These are phyloP conservation scores for Heimioporus sp. DNA, from an alignment of 768 basidiomycete genomes.

Conservation along the genomic window DNA sequence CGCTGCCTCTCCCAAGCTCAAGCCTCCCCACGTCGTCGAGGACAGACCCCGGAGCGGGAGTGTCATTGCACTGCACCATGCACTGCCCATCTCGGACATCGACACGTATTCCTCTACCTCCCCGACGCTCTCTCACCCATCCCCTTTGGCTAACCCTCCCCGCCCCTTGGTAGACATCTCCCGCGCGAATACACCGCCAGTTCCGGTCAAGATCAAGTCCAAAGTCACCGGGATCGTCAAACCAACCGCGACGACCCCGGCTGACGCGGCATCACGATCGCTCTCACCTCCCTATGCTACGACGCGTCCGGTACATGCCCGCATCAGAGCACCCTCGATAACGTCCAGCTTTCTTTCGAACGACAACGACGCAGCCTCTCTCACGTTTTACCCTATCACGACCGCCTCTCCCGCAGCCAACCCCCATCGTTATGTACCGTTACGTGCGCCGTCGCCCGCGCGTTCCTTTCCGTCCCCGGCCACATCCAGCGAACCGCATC, in stretches of 20 bases:
- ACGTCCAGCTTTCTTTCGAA: slow-evolving; percentile 26
- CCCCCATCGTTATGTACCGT: slow-evolving; percentile 50
- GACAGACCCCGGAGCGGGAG: slow-evolving; percentile 34
- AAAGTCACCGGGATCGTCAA: slow-evolving; percentile 55
- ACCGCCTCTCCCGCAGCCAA: slow-evolving; percentile 54
- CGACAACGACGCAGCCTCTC: slow-evolving; percentile 26
- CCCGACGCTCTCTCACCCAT: slow-evolving; percentile 13
- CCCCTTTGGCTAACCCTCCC: slow-evolving; percentile 14
- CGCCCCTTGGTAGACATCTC: slow-evolving; percentile 1
- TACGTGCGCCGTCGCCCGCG: slow-evolving; percentile 34
- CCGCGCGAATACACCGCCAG: slow-evolving; percentile 18
- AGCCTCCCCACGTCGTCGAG: slow-evolving; percentile 29
- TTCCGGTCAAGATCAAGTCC: slow-evolving; percentile 52
- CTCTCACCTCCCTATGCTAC: slow-evolving; percentile 31
- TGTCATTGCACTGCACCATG: slow-evolving; percentile 23
- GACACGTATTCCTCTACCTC: slow-evolving; percentile 11
- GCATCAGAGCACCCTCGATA: slow-evolving; percentile 29
- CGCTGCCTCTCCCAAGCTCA: slow-evolving; percentile 20
- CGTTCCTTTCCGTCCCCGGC: slow-evolving; percentile 29
- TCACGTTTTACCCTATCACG: slow-evolving; percentile 54
- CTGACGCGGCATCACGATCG: slow-evolving; percentile 40
- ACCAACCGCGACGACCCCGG: slow-evolving; percentile 13
- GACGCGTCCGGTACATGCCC: slow-evolving; percentile 27
- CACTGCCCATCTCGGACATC: slow-evolving; percentile 23
- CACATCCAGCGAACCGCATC: slow-evolving; percentile 22